Base-by-base conservation (phyloP, 2,329 filamentous ascomycete species). In the Leptoxyphium fumago region DNA sequence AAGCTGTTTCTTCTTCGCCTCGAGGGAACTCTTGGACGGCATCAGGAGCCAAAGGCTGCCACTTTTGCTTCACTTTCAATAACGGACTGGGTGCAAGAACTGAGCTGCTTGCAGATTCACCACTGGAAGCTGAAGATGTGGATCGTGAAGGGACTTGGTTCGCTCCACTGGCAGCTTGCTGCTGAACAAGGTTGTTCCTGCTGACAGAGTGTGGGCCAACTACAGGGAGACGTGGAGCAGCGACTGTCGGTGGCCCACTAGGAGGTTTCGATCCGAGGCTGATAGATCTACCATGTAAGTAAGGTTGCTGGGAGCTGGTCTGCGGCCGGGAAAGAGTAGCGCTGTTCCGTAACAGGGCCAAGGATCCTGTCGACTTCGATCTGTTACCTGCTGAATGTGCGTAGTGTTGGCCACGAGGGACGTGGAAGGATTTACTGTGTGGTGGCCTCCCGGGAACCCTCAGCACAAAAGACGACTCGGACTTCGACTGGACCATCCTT, bases 1-100 rank as follows among this genome's bases (percentile, higher is more conserved):
- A 50, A 5, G 56, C 48, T 10, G 55, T 45, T 14, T 57, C 43
- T 29, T 57, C 55, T 26, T 26, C 21, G 21, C 21, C 21, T 3
- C 7, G 21, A 26, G 21, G 21, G 21, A 7, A 26, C 21, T 26
- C 21, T 26, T 26, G 21, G 2, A 59, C 45, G 11, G 48, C 55
- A 8, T 55, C 55, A 2, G 55, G 57, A 5, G 43, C 41, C 14
- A 52, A 29, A 13, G 46, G 42, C 39, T 51, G 42, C 29, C 48
- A 34, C 4, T 49, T 45, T 11, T 48, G 51, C 13, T 47, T 45
- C 10, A 49, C 41, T 21, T 46, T 48, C 9, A 62, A 42, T 9
- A 62, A 52, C 2, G 64, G 63, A 44, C 63, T 67, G 2, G 54
- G 61, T 2, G 61, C 55, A 8, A 68, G 55, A 9, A 68, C 64